Base-by-base conservation (phyloP, 768 basidiomycete genomes). In the Nidula microcarpa region DNA sequence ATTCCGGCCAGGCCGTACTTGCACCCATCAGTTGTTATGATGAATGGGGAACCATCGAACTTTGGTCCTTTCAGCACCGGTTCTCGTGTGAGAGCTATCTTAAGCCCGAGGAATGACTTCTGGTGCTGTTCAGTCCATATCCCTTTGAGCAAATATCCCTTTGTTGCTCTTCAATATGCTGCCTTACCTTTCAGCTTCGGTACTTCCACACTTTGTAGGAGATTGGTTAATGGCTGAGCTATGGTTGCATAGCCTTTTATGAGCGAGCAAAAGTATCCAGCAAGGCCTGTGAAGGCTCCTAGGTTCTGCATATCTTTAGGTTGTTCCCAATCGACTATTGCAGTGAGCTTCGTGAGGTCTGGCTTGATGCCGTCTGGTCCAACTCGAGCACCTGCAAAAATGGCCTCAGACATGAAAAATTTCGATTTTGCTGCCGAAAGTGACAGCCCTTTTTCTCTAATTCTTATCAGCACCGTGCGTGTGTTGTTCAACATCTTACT, bases 281-380 rank as follows among this genome's bases (percentile, higher is more conserved):
- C 68, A 3, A 74, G 57, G 0, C 74, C 70, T 5, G 73, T 35
- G 56, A 78, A 77, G 3, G 59, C 59, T 5, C 55, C 52, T 6
- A 77, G 55, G 11, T 72, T 56, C 0, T 55, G 57, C 0, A 63
- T 60, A 33, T 68, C 57, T 11, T 50, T 16, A 1, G 74, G 74
- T 47, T 33, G 45, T n/a, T 51, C 45, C 68, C 70, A 73, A 46
- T 71, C 52, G 1, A 75, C 67, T 2, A 77, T 66, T 0, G 73
- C 68, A 0, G 65, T 67, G 5, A 77, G 57, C 54, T 78, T 78
- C 2, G 62, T 41, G 2, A 61, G 56, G 53, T 77, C 71, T 0
- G 64, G 62, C 4, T 70, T 65, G 1, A 76, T 47, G 1, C 67
- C 61, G 16, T 52, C 54, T 0, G 60, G 53, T 8, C 37, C 37